Base-by-base conservation (phyloP, 148 eudicot species). In the Nepenthes mirabilis region DNA sequence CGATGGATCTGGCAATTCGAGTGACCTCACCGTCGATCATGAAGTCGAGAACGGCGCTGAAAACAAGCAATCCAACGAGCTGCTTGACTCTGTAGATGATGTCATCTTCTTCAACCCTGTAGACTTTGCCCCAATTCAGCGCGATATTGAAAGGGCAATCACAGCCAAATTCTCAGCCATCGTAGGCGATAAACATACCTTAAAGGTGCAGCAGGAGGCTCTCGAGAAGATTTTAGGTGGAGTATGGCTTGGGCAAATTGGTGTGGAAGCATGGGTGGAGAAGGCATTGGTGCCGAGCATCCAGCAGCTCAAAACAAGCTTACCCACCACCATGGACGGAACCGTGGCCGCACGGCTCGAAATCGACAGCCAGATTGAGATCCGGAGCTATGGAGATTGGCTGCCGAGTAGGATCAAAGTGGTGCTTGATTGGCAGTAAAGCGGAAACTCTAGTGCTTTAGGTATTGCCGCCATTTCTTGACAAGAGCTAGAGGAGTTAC, bases 161-260 rank as follows among this genome's bases (percentile, higher is more conserved):
- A 6, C 56, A 6, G 54, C 79, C 0, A 84, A 74, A 52, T 84
- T 82, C 61, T 68, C 78, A 0, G 43, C 59, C 10, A 45, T 69
- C 2, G 61, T 82, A 12, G 97, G 82, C 4, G 84, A 82, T 9
- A 72, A 73, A 35, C 2, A 71, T 5, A 62, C 81, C 0, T 5
- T 83, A 1, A 81, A 84, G 73, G 58, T 88, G 4, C 91, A 84
- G 14, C 76, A 69, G 5, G 87, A 72, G 6, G 96, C 90, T 10
- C 67, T 89, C 0, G 84, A 86, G 63, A 88, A 79, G 78, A 93
- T 93, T 53, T 1, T 79, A n/a, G 85, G 77, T 2, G 99, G 95
- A 33, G 53, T 81, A 36, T 93, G 91, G 95, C 73, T 80, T 3
- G 99, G 96, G 47, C 68, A 71, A 64, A 70, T 76, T 0, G 65